Conservation (phyloP, 176 grass and related monocot species). For the Bonia amplexicaulis region DNA sequence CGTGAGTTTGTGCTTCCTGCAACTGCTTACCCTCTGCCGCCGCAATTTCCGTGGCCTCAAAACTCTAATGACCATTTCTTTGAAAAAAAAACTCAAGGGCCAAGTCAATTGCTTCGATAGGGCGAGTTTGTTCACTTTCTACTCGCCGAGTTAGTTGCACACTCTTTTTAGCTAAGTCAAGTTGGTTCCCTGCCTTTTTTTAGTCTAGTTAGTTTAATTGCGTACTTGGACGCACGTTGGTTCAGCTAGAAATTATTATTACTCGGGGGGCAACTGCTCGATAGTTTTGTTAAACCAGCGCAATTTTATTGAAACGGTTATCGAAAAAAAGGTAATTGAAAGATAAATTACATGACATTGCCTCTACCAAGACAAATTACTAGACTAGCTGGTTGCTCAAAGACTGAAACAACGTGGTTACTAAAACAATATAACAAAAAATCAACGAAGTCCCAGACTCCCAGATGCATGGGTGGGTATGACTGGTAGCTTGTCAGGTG, state of each 20-base stretch:
- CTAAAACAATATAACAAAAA: not conserved
- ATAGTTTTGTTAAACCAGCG: not conserved
- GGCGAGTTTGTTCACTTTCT: not conserved
- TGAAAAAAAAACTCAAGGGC: too few relatives aligned
- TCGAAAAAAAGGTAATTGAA: not conserved
- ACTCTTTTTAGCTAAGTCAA: not conserved
- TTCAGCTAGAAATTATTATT: not conserved
- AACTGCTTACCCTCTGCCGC: too few relatives aligned
- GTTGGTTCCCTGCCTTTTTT: not conserved
- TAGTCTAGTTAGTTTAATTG: not conserved
- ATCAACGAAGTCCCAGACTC: too few relatives aligned
- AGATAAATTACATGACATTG: not conserved
- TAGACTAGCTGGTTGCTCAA: not conserved
- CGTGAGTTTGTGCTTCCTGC: too few relatives aligned
- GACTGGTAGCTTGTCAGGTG: too few relatives aligned
- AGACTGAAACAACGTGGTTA: not conserved
- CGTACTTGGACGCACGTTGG: not conserved
- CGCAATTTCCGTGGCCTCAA: too few relatives aligned
- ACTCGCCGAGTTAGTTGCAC: not conserved
- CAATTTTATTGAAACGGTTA: not conserved
- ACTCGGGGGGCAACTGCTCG: not conserved
- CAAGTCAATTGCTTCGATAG: too few relatives aligned
- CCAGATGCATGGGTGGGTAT: not conserved
- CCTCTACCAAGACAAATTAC: not conserved
- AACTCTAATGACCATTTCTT: too few relatives aligned